These are phyloP conservation scores for Pythium monospermum DNA, from an alignment of 352 stramenopile species.

Conservation along the genomic window DNA sequence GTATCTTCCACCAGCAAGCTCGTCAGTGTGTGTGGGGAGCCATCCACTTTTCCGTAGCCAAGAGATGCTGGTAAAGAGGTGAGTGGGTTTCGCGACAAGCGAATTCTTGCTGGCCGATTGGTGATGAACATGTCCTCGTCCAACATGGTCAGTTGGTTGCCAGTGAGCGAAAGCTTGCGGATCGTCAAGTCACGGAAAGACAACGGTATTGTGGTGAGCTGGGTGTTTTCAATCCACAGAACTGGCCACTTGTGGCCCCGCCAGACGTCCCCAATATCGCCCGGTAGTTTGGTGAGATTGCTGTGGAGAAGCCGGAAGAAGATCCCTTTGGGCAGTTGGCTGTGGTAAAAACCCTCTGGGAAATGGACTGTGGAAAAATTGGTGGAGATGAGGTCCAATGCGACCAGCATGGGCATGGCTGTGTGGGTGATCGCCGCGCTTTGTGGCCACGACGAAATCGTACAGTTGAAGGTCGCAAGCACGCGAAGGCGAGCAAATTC, in stretches of 20 bases:
- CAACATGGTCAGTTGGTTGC: background rate
- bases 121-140: background rate
- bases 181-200: background rate
- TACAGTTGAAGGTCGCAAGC: background rate
- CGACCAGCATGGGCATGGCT: background rate
- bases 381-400: conserved; percentile 2
- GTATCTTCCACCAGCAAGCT: background rate
- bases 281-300: conserved; percentile 1
- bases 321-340: background rate
- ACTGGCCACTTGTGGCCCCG: background rate
- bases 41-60: too few species aligned
- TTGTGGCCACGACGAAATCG: background rate
- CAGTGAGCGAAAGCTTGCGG: background rate
- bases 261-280: background rate
- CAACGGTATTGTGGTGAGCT: background rate
- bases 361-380: background rate
- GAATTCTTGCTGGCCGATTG: background rate
- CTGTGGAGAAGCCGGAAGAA: background rate
- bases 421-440: background rate
- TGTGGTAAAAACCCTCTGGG: conserved; percentile 1
- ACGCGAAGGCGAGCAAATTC: background rate
- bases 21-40: background rate
- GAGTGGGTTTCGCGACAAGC: background rate
- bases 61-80: background rate
- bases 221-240: background rate